Evolutionary conservation across 2,329 filamentous ascomycete species (phyloP).

Genomic region (Verruconis gallopava): DNA sequence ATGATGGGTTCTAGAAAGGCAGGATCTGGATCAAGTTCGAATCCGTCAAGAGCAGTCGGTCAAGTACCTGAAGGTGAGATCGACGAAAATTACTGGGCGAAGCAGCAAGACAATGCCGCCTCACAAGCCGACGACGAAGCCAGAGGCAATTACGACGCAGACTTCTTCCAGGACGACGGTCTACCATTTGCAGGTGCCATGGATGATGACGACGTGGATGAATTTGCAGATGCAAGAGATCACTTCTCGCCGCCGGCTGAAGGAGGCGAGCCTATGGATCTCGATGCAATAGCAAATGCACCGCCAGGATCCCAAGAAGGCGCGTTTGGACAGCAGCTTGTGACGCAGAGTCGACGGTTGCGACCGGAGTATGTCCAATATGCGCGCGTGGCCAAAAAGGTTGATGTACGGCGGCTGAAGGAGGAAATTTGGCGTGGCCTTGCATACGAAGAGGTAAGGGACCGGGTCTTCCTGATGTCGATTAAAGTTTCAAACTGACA

Average conservation of each 20-base stretch:
- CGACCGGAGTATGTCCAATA: slow-evolving; percentile 55
- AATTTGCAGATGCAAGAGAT: slow-evolving; percentile 71
- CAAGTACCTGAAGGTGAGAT: slow-evolving; percentile 60
- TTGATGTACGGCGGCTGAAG: slow-evolving; percentile 51
- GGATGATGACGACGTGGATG: slow-evolving; percentile 54
- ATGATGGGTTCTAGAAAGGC: slow-evolving; percentile 57
- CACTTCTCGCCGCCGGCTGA: slow-evolving; percentile 58
- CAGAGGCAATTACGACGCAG: slow-evolving; percentile 80
- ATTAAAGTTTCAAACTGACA: too few relatives aligned
- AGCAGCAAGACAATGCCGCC: slow-evolving; percentile 38
- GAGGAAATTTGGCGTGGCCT: slow-evolving; percentile 54
- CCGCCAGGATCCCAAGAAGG: slow-evolving; percentile 29
- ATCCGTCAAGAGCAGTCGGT: slow-evolving; percentile 25
- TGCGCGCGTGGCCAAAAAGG: slow-evolving; percentile 52
- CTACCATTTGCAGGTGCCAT: slow-evolving; percentile 48
- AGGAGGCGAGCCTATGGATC: slow-evolving; percentile 29
- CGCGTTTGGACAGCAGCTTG: slow-evolving; percentile 46
- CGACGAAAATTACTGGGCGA: slow-evolving; percentile 91
- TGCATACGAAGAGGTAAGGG: slow-evolving; percentile 33
- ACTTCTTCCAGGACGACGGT: slow-evolving; percentile 90
- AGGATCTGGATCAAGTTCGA: slow-evolving; percentile 13
- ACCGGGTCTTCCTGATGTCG: too few relatives aligned
- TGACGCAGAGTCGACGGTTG: slow-evolving; percentile 46
- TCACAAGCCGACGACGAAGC: slow-evolving; percentile 40
- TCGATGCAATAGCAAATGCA: slow-evolving; percentile 13